phyloP scores from a whole-genome alignment of 306 rosid genomes.

The Psophocarpus tetragonolobus region DNA sequence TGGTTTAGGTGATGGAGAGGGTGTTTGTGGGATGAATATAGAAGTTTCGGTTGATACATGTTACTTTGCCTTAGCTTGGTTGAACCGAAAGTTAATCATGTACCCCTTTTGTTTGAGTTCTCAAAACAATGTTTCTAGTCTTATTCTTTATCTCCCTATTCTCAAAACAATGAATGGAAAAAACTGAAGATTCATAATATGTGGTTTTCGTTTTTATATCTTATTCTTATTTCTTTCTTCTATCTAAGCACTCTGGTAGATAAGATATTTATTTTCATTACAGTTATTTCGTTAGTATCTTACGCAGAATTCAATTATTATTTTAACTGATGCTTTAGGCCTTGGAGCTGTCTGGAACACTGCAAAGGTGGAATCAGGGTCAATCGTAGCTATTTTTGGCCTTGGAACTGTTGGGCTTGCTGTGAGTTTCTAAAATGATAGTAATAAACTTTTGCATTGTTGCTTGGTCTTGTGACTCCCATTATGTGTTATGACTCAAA shows the following conservation, averaged over 20 bases:
- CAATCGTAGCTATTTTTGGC: slow-evolving; percentile 88
- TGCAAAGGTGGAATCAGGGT: slow-evolving; percentile 89
- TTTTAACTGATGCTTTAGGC: slow-evolving; percentile 44
- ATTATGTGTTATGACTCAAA: slow-evolving; percentile 1
- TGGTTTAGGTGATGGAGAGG: background rate
- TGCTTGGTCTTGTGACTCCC: slow-evolving; percentile 15
- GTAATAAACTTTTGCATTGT: slow-evolving; percentile 16
- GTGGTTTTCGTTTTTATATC: background rate
- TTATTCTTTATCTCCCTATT: background rate
- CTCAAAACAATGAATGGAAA: background rate
- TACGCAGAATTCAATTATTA: slow-evolving; percentile 42
- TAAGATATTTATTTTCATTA: slow-evolving; percentile 1
- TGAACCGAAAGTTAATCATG: background rate
- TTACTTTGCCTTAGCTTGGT: background rate
- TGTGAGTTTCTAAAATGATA: slow-evolving; percentile 52
- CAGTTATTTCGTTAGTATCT: background rate
- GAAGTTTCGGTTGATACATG: background rate
- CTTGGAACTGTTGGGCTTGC: slow-evolving; percentile 98
- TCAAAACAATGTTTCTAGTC: slow-evolving; percentile 12
- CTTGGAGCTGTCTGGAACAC: slow-evolving; percentile 99
- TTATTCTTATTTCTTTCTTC: background rate
- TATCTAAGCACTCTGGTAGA: background rate
- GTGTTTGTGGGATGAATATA: background rate
- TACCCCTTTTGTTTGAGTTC: slow-evolving; percentile 4
- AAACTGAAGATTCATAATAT: background rate